Base-by-base conservation (phyloP, 2,329 filamentous ascomycete species). In the Trichoderma gracile region DNA sequence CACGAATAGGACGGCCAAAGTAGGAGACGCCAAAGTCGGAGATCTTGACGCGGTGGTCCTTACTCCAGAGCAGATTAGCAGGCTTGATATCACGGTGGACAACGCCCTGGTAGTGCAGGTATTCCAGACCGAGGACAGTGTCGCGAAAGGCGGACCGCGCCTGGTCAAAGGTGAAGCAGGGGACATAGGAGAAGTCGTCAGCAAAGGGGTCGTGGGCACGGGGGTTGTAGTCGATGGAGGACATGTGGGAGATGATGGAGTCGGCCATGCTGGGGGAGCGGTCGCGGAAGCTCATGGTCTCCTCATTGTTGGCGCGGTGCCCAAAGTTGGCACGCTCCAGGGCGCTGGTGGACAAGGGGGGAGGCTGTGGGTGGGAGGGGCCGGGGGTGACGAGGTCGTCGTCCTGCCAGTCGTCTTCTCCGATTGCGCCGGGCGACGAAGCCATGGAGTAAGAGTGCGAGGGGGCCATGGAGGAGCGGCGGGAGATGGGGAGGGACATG, bases 21-120 rank as follows among this genome's bases (percentile, higher is more conserved):
- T 98, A 99, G 1, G 95, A 99, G 1, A 99, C 95, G 38, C 95
- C 95, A 79, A 99, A 99, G 73, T 99, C 95, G 5, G 95, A 98
- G 66, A 99, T 99, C 81, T 99, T 99, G 73, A 97, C 92, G 15
- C 89, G 88, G 70, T 93, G 88, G 68, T 93, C 89, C 70, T 81
- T 88, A 57, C 92, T 96, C 81, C 94, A 93, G 7, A 99, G 82
- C 7, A 99, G 83, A 74, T 98, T 98, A 43, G 94, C 93, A 1
- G 91, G 91, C 73, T 93, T 94, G 76, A 94, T 93, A 72, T 94
- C 91, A 56, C 91, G 86, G 72, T 94, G 91, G 27, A 93, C 90
- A 50, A 94, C 91, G 17, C 91, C 91, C 73, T 93, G 89, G 71
- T 92, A 94, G 73, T 95, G 91, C 40, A 99, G 83, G 74, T 98